phyloP scores from a whole-genome alignment of 2,329 filamentous ascomycete genomes.

The Claviceps citrina region DNA sequence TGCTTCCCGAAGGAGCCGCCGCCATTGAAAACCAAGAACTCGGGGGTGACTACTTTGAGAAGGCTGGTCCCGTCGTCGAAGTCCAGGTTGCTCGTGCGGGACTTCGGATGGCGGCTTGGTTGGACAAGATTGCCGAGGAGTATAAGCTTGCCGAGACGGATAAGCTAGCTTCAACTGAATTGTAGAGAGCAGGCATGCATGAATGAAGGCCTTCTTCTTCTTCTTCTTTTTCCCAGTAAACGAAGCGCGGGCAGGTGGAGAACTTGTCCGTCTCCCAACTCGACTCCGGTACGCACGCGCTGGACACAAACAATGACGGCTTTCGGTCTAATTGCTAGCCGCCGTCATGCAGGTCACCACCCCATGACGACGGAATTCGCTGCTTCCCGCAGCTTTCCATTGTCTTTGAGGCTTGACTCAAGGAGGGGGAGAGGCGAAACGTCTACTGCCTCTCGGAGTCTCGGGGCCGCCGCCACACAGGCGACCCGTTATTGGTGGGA shows the following conservation, averaged over 20 bases:
- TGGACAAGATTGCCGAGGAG: conserved; percentile 43
- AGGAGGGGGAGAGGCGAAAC: conserved; percentile 7
- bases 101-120: conserved; percentile 51
- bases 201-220: background rate
- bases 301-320: too few species aligned
- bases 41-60: conserved; percentile 46
- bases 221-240: background rate
- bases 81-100: conserved; percentile 53
- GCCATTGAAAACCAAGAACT: conserved; percentile 46
- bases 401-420: conserved; percentile 3
- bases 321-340: too few species aligned
- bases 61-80: conserved; percentile 49
- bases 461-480: background rate
- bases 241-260: background rate
- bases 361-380: too few species aligned
- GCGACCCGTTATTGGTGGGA: background rate
- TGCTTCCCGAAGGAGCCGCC: conserved; percentile 44
- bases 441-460: conserved; percentile 3
- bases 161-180: conserved; percentile 13
- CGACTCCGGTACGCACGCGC: too few species aligned
- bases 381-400: too few species aligned
- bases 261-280: too few species aligned
- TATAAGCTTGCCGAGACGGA: conserved; percentile 13
- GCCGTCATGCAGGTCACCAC: too few species aligned
- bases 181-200: conserved; percentile 10